Evolutionary conservation across 2,329 filamentous ascomycete species (phyloP).

Genomic region (Xylariaceae sp.): DNA sequence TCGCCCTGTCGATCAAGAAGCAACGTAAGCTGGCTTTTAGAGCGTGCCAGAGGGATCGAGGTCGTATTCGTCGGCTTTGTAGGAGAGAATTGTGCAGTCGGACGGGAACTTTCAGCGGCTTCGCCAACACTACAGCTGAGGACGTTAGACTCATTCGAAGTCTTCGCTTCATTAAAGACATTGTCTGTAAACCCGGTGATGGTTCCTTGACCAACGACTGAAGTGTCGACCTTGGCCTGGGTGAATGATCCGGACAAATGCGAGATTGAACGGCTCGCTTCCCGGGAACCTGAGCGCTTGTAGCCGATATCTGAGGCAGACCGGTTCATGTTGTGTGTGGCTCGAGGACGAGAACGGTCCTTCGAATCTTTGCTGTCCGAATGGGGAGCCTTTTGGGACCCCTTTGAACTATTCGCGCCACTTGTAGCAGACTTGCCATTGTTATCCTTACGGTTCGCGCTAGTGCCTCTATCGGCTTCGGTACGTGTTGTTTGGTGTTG

Average conservation of each 20-base stretch:
- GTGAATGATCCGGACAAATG: constrained; percentile 22
- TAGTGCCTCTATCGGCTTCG: background rate
- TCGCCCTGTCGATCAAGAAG: constrained; percentile 47
- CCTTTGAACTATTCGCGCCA: background rate
- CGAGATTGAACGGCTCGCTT: constrained; percentile 25
- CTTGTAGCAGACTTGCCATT: background rate
- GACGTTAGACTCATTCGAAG: background rate
- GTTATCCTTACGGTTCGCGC: background rate
- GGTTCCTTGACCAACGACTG: constrained; percentile 41
- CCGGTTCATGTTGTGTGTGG: constrained; percentile 29
- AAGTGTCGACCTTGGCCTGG: constrained; percentile 38
- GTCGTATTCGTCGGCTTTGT: constrained; percentile 47
- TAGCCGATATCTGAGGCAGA: constrained; percentile 29
- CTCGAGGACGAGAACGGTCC: constrained; percentile 17
- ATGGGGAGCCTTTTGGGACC: background rate
- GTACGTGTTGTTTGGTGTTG: constrained; percentile 2
- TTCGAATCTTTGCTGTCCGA: constrained; percentile 14
- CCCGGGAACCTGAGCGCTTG: constrained; percentile 21
- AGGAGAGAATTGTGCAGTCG: constrained; percentile 38
- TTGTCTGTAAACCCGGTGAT: constrained; percentile 41
- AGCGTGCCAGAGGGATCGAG: constrained; percentile 51
- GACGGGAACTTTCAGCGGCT: constrained; percentile 5
- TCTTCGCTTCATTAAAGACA: constrained; percentile 9
- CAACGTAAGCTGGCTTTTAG: constrained; percentile 59
- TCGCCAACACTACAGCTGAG: constrained; percentile 2